Base-by-base conservation (phyloP, 495 filamentous ascomycete genomes). In the Aspergillus conjunctus region DNA sequence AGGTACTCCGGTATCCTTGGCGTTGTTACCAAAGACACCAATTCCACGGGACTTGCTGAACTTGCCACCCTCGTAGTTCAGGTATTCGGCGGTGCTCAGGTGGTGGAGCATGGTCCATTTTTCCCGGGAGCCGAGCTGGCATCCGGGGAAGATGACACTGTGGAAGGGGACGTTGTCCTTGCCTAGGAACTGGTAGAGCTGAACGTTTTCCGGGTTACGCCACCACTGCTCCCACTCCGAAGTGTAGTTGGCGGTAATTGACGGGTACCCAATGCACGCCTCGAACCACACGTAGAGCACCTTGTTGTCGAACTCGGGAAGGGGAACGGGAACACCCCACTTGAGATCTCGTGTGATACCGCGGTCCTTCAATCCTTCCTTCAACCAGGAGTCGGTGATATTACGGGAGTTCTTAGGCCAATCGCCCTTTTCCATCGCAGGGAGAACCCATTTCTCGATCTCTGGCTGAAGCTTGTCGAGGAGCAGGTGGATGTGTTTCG, bases 251-350 rank as follows among this genome's bases (percentile, higher is more conserved):
- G 91, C 91, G 7, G 94, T 98, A 63, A 98, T 98, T 0, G 92
- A 96, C 6, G 91, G 86, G 70, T 98, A 98, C 10, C 94, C 94
- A 61, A 97, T 96, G 73, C 92, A 96, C 39, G 94, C 94, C 73
- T 98, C 94, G 66, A 98, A 98, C 94, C 94, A 98, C 41, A 96
- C 92, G 65, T 98, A 98, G 61, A 98, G 82, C 59, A 96, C 92
- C 80, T 95, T 95, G 58, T 88, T 81, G 58, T 88, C 87, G 50
- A 87, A 93, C 10, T 80, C 85, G 15, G 79, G 73, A 21, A 74
- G 68, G 37, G 90, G 88, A 14, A 91, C 82, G 9, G 86, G 82
- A 14, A 88, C 89, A 66, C 92, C 92, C 92, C 92, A 97, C 72
- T 87, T 91, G 51, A 98, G 79, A 75, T 96, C 92, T 64, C 93